phyloP scores from a whole-genome alignment of 148 eudicot genomes.

The Spergularia marina region DNA sequence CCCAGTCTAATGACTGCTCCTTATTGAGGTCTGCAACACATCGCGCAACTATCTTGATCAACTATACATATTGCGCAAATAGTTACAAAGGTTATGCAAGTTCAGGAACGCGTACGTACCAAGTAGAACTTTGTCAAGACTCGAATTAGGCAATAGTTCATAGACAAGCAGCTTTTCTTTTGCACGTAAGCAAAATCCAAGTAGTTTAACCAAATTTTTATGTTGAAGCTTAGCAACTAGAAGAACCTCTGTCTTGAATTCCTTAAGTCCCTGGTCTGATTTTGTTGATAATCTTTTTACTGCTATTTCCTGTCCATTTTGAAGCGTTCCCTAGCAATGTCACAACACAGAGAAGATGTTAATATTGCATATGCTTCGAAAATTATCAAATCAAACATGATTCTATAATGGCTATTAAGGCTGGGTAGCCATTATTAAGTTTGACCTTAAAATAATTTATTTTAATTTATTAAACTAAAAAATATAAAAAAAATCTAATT shows the following conservation, averaged over 20 bases:
- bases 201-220: slow-evolving; percentile 22
- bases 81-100: too few species aligned
- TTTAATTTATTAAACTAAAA: too few species aligned
- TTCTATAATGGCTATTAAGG: too few species aligned
- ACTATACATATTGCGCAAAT: too few species aligned
- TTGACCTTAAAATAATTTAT: too few species aligned
- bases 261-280: slow-evolving; percentile 19
- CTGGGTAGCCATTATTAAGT: too few species aligned
- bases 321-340: too few species aligned
- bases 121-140: slow-evolving; percentile 19
- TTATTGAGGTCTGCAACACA: slow-evolving; percentile 11
- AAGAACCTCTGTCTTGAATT: slow-evolving; percentile 20
- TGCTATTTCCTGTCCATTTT: background rate
- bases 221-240: slow-evolving; percentile 27
- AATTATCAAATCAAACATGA: background rate
- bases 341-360: too few species aligned
- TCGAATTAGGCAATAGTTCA: slow-evolving; percentile 22
- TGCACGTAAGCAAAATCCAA: slow-evolving; percentile 15
- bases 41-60: too few species aligned
- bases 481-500: too few species aligned
- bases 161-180: slow-evolving; percentile 30
- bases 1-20: background rate
- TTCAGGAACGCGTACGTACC: slow-evolving; percentile 18
- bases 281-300: slow-evolving; percentile 25
- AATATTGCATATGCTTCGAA: too few species aligned